Evolutionary conservation across 2,329 filamentous ascomycete genomes (phyloP).

Genomic region (Beauveria pseudobassiana): DNA sequence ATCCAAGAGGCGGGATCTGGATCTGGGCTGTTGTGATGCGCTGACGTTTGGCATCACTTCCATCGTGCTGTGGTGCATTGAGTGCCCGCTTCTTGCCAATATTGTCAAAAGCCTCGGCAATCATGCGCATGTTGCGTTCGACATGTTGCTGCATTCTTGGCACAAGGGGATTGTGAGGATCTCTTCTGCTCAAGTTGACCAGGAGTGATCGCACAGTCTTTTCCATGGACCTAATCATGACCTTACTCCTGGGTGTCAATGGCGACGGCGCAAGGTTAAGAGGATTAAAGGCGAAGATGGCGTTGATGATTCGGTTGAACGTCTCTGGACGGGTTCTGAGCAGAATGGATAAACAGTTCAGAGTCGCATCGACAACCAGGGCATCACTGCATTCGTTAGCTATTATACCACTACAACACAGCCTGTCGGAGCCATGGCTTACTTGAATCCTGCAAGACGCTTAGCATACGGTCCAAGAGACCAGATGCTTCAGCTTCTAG

Average conservation of each 20-base stretch:
- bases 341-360: slow-evolving; percentile 80
- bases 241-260: slow-evolving; percentile 69
- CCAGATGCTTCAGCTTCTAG: slow-evolving; percentile 92
- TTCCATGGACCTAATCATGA: slow-evolving; percentile 89
- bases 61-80: slow-evolving; percentile 62
- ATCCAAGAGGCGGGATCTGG: slow-evolving; percentile 61
- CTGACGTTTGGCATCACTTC: slow-evolving; percentile 76
- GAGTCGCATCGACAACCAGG: slow-evolving; percentile 78
- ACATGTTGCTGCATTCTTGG: slow-evolving; percentile 80
- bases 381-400: slow-evolving; percentile 58
- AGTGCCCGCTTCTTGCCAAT: slow-evolving; percentile 68
- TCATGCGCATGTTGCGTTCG: slow-evolving; percentile 71
- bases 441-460: slow-evolving; percentile 82
- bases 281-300: slow-evolving; percentile 86
- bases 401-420: neutral
- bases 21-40: slow-evolving; percentile 44
- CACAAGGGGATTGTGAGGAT: slow-evolving; percentile 68
- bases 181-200: slow-evolving; percentile 77
- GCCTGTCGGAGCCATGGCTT: slow-evolving; percentile 25
- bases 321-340: slow-evolving; percentile 75
- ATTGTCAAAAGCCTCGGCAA: slow-evolving; percentile 74
- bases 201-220: slow-evolving; percentile 82
- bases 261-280: slow-evolving; percentile 70
- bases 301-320: slow-evolving; percentile 76
- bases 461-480: slow-evolving; percentile 79